Base-by-base conservation (phyloP, 352 stramenopile genomes). In the Aphanomyces invadans region DNA sequence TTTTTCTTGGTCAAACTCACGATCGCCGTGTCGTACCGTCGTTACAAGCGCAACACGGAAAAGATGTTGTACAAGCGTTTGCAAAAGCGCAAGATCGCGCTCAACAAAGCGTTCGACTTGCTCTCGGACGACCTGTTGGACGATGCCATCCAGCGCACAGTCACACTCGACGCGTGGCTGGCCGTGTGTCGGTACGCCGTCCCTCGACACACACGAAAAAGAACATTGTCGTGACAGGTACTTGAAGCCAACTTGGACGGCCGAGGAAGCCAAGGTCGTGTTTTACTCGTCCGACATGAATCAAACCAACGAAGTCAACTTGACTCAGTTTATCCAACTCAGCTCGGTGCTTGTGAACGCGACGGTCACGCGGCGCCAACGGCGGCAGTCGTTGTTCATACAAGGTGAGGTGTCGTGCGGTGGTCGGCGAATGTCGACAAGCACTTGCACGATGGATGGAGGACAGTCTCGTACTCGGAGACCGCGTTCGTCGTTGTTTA, bases 21-120 rank as follows among this genome's bases (percentile, higher is more conserved):
- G 28, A 92, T 92, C 56, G 81, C 84, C 63, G 84, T 89, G 23
- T 89, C 80, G 17, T 92, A 90, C 72, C 81, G 83, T 60, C 89
- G 80, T 23, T 92, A 92, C 80, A 89, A 90, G 73, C 78, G 88
- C 26, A 85, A 92, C 74, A 92, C 80, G 1, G 84, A 92, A 61
- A 85, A 73, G 51, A 92, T 90, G 82, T 70, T 92, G 7, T 90
- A 83, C 77, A 92, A 92, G 71, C 79, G 82, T 0, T 71, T 92
- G 46, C 82, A 92, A 73, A 92, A 92, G 70, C 84, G 82, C 48
- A 92, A 92, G 60, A 82, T 83, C 0, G 84, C 84, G 15, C 62
- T 92, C 3, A 87, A 76, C 38, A 83, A 83, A 1, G 84, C 84
- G 9, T 92, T 92, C 42, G 84, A 90, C 23, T 83, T 92, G 39